phyloP scores from a whole-genome alignment of 768 basidiomycete species.

The Podaxis sp. region DNA sequence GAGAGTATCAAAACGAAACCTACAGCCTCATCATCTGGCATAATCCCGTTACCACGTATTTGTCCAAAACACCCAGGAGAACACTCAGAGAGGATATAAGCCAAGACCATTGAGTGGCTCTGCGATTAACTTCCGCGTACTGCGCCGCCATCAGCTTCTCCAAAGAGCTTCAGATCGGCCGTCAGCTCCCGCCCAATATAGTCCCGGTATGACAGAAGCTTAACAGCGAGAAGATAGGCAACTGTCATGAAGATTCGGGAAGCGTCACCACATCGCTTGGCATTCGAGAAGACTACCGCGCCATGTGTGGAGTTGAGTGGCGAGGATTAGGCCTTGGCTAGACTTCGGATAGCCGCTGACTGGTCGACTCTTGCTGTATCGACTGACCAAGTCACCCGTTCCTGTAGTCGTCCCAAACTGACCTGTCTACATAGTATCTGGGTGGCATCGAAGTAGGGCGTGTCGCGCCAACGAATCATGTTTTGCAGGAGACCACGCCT shows the following conservation, averaged over 20 bases:
- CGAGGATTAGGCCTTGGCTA: background rate
- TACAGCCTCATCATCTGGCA: too few species aligned
- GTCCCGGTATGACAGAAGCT: background rate
- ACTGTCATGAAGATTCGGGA: background rate
- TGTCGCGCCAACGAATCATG: background rate
- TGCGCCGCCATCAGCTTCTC: conserved; percentile 12
- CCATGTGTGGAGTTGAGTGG: background rate
- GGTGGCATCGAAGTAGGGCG: background rate
- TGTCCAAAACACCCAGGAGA: too few species aligned
- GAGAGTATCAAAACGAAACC: too few species aligned
- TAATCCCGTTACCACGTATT: too few species aligned
- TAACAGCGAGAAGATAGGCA: background rate
- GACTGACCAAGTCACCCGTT: background rate
- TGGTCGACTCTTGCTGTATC: background rate
- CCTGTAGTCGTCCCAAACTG: background rate
- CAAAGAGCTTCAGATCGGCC: conserved; percentile 8
- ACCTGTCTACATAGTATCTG: background rate
- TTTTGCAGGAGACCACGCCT: background rate
- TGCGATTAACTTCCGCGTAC: too few species aligned
- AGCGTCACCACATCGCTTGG: background rate
- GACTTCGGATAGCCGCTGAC: background rate
- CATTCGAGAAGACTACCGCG: background rate
- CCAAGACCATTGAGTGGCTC: too few species aligned
- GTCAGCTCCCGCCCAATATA: background rate
- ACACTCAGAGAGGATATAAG: too few species aligned